A percentile compares a stretch with the other conserved stretches of the same genome.
phyloP scores from a whole-genome alignment of 2,329 filamentous ascomycete species.

The Dendrostoma leiphaemia region DNA sequence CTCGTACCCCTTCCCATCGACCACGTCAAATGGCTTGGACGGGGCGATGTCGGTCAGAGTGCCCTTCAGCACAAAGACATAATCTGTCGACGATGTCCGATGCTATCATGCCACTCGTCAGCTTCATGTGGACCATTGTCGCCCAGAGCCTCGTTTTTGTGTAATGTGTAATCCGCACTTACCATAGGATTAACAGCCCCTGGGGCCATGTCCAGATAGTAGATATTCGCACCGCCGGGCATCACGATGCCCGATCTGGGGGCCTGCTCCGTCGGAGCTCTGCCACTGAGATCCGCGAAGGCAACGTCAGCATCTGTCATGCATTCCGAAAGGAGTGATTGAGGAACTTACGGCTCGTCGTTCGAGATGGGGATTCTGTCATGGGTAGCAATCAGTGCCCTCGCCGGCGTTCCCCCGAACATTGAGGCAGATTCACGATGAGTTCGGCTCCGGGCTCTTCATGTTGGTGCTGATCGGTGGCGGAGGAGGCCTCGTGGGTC shows the following conservation, averaged over 20 bases:
- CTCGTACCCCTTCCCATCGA: conserved; percentile 25
- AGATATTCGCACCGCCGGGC: conserved; percentile 30
- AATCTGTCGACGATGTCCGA: conserved; percentile 32
- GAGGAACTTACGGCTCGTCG: conserved; percentile 21
- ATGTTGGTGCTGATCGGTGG: not conserved
- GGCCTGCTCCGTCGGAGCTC: conserved; percentile 23
- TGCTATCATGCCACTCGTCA: conserved; percentile 22
- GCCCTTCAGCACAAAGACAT: conserved; percentile 28
- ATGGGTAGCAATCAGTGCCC: conserved; percentile 7
- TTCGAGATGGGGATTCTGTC: conserved; percentile 13
- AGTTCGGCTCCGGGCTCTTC: conserved; percentile 7
- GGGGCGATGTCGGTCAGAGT: conserved; percentile 29
- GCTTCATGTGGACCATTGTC: not conserved
- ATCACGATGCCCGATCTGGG: conserved; percentile 31
- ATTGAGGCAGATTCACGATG: conserved; percentile 2
- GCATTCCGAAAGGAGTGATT: conserved; percentile 14
- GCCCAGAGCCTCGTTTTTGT: not conserved
- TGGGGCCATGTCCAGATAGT: conserved; percentile 29
- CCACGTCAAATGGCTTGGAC: conserved; percentile 21
- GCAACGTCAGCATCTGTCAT: not conserved
- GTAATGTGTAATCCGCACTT: not conserved
- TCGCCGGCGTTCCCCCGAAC: not conserved
- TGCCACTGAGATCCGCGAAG: not conserved
- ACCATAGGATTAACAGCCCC: conserved; percentile 27
- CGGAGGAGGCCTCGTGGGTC: not conserved